Percentiles rank a stretch among this genome's conserved stretches.
phyloP scores from a whole-genome alignment of 75 land plant species.

The Cunninghamia lanceolata region DNA sequence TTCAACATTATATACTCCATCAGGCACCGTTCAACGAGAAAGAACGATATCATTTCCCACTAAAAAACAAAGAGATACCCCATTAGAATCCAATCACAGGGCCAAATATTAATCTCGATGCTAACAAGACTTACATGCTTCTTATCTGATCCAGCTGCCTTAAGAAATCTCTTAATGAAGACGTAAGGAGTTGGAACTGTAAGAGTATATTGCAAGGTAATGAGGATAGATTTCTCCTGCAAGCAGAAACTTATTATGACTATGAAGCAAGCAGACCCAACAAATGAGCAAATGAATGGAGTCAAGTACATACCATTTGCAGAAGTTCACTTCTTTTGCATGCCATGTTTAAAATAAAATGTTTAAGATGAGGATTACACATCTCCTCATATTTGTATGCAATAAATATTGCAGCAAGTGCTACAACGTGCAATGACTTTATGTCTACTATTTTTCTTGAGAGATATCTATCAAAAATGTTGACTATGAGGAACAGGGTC shows the following conservation, averaged over 20 bases:
- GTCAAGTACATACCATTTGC: constrained; percentile 19
- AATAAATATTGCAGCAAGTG: constrained; percentile 35
- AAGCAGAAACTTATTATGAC: background rate
- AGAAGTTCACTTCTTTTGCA: constrained; percentile 30
- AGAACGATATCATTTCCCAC: constrained; percentile 65
- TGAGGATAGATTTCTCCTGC: constrained; percentile 59
- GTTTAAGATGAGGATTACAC: constrained; percentile 28
- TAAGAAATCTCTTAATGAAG: constrained; percentile 62
- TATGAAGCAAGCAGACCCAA: background rate
- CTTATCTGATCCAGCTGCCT: constrained; percentile 53
- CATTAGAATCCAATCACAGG: background rate
- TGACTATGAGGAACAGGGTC: constrained; percentile 33
- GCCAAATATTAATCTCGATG: no score
- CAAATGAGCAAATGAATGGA: background rate
- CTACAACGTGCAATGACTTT: constrained; percentile 45
- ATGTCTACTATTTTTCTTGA: constrained; percentile 18
- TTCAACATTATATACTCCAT: constrained; percentile 54
- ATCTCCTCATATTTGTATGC: constrained; percentile 50
- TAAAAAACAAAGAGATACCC: constrained; percentile 14
- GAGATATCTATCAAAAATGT: constrained; percentile 37
- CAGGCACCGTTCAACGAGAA: constrained; percentile 54
- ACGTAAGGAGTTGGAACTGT: no score
- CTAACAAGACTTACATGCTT: constrained; percentile 27
- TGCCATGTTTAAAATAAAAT: constrained; percentile 30
- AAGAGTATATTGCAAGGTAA: no score